Evolutionary conservation across 2,329 filamentous ascomycete species (phyloP).

Genomic region (Aspergillus floridensis): DNA sequence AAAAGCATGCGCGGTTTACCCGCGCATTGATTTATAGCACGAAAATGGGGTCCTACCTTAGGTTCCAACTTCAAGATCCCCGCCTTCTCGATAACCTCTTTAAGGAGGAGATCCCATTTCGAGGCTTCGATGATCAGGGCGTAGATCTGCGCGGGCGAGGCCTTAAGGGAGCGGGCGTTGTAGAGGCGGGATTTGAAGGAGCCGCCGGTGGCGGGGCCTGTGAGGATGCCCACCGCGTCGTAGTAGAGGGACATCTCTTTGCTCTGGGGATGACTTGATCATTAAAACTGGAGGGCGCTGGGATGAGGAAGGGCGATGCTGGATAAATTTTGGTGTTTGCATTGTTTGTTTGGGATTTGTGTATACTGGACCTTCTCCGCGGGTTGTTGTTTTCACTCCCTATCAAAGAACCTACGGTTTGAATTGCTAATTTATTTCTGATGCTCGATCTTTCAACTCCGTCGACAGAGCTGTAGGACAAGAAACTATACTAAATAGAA

Average conservation of each 20-base stretch:
- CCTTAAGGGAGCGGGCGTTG: slow-evolving; percentile 69
- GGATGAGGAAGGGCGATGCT: neutral
- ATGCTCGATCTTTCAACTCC: too few relatives aligned
- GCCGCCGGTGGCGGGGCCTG: slow-evolving; percentile 64
- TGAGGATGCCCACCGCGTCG: slow-evolving; percentile 76
- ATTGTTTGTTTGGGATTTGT: slow-evolving; percentile 22
- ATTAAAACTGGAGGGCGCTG: neutral
- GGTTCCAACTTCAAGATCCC: slow-evolving; percentile 74
- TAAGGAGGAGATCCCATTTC: slow-evolving; percentile 85
- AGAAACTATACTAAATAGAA: too few relatives aligned
- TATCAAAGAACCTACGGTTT: too few relatives aligned
- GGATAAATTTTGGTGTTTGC: slow-evolving; percentile 19
- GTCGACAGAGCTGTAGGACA: too few relatives aligned
- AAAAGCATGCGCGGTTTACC: too few relatives aligned
- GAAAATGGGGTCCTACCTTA: slow-evolving; percentile 59
- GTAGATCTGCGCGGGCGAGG: slow-evolving; percentile 76
- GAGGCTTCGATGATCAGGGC: slow-evolving; percentile 81
- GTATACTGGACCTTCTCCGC: neutral
- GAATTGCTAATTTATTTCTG: too few relatives aligned
- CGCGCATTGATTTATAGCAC: too few relatives aligned
- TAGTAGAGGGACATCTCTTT: slow-evolving; percentile 84
- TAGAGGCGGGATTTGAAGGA: slow-evolving; percentile 88
- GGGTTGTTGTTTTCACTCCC: too few relatives aligned
- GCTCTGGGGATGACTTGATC: too few relatives aligned
- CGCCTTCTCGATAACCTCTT: slow-evolving; percentile 82